Conservation (phyloP, 2,329 filamentous ascomycete genomes). For the Elsinoe fawcettii region DNA sequence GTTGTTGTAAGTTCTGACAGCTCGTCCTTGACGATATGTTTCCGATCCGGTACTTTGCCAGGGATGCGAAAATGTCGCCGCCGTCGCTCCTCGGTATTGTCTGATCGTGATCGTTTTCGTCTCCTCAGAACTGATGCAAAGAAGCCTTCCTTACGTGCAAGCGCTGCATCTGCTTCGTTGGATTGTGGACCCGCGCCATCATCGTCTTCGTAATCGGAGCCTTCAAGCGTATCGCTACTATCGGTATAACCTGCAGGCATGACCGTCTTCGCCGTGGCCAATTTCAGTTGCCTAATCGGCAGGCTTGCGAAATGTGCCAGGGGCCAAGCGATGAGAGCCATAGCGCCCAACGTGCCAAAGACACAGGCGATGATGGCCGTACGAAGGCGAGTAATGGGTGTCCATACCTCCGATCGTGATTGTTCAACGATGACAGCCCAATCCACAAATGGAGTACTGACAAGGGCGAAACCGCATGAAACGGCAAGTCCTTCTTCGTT, state of each 20-base stretch:
- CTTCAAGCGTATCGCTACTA: conserved; percentile 32
- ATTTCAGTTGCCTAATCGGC: conserved; percentile 68
- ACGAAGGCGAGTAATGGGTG: conserved; percentile 65
- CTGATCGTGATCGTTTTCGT: conserved; percentile 26
- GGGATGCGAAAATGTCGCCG: conserved; percentile 71
- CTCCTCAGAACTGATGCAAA: conserved; percentile 30
- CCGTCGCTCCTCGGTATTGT: conserved; percentile 32
- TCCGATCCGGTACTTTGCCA: conserved; percentile 66
- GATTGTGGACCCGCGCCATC: conserved; percentile 30
- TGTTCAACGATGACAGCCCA: conserved; percentile 83
- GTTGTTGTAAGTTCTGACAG: conserved; percentile 72
- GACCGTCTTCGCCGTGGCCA: conserved; percentile 67
- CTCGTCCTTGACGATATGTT: conserved; percentile 74
- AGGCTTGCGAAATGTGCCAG: conserved; percentile 74
- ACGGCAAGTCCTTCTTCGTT: conserved; percentile 67
- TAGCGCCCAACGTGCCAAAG: conserved; percentile 66
- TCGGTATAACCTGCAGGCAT: conserved; percentile 51
- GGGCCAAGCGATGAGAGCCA: conserved; percentile 65
- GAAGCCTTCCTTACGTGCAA: conserved; percentile 42
- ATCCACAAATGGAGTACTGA: conserved; percentile 60
- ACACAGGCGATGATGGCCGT: conserved; percentile 77
- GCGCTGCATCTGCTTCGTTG: conserved; percentile 37
- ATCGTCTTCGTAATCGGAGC: conserved; percentile 25
- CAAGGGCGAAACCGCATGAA: conserved; percentile 71
- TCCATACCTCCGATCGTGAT: conserved; percentile 63